Evolutionary conservation across 2,329 filamentous ascomycete genomes (phyloP).

Genomic region (Epichloe uncinata): DNA sequence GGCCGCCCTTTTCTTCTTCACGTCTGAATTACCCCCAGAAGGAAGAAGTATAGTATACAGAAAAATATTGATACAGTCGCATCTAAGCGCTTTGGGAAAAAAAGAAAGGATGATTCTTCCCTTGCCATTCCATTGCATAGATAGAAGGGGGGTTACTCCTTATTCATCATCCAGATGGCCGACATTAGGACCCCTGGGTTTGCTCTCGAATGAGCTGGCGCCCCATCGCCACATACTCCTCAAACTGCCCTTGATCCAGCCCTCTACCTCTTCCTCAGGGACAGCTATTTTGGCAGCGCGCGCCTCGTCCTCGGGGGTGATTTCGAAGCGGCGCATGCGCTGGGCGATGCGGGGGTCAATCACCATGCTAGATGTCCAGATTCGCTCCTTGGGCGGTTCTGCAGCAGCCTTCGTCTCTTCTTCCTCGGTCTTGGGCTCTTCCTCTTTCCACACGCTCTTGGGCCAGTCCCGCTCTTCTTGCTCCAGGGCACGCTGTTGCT

Average conservation of each 20-base stretch:
- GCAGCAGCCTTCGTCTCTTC: slow-evolving; percentile 23
- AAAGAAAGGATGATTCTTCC: no score
- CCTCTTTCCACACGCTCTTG: slow-evolving; percentile 57
- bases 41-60: neutral
- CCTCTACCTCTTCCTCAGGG: slow-evolving; percentile 55
- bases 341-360: slow-evolving; percentile 62
- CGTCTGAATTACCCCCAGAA: neutral
- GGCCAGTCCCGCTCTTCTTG: slow-evolving; percentile 73
- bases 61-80: neutral
- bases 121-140: no score
- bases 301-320: slow-evolving; percentile 56
- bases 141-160: neutral
- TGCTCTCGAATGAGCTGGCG: slow-evolving; percentile 23
- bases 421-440: slow-evolving; percentile 25
- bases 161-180: slow-evolving; percentile 26
- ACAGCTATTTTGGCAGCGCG: slow-evolving; percentile 49
- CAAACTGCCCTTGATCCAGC: slow-evolving; percentile 50
- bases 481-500: slow-evolving; percentile 42
- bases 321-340: slow-evolving; percentile 69
- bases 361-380: slow-evolving; percentile 64
- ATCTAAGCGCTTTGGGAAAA: no score
- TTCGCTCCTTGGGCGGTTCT: slow-evolving; percentile 45
- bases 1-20: no score
- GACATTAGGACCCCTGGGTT: slow-evolving; percentile 28
- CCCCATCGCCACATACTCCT: slow-evolving; percentile 41